Evolutionary conservation across 2,329 filamentous ascomycete species (phyloP).

Genomic region (Gliomastix tumulicola): DNA sequence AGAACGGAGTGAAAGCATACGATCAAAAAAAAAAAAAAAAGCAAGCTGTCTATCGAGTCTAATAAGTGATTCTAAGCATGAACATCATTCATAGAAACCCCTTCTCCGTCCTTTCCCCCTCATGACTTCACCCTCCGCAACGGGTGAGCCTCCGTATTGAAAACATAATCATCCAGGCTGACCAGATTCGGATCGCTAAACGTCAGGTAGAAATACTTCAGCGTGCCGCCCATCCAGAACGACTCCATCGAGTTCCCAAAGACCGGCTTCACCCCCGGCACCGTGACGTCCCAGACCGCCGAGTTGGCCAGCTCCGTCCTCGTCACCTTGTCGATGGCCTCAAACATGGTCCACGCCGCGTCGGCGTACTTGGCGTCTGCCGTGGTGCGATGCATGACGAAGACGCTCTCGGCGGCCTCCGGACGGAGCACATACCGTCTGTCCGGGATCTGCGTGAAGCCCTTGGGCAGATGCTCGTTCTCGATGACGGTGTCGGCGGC

Average conservation of each 20-base stretch:
- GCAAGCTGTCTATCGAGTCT: no score
- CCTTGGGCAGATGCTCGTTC: conserved; percentile 29
- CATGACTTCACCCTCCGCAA: conserved; percentile 6
- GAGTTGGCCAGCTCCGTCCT: conserved; percentile 36
- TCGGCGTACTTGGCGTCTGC: conserved; percentile 35
- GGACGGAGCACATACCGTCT: conserved; percentile 36
- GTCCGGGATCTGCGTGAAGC: conserved; percentile 49
- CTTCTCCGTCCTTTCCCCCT: no score
- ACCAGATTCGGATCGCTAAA: conserved; percentile 59
- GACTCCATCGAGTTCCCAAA: not conserved
- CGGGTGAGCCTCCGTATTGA: conserved; percentile 48
- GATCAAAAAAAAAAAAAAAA: no score
- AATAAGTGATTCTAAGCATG: no score
- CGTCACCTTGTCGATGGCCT: conserved; percentile 30
- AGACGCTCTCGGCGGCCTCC: conserved; percentile 45
- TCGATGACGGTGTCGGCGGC: not conserved
- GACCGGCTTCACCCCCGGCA: not conserved
- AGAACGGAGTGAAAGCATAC: no score
- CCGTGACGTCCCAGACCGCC: conserved; percentile 21
- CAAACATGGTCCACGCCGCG: conserved; percentile 40
- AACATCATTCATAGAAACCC: no score
- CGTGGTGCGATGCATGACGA: conserved; percentile 43
- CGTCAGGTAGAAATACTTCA: conserved; percentile 70
- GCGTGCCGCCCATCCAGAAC: conserved; percentile 60
- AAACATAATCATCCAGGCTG: conserved; percentile 61